Evolutionary conservation across 352 stramenopile species (phyloP).

Genomic region (Nothophytophthora sp.): DNA sequence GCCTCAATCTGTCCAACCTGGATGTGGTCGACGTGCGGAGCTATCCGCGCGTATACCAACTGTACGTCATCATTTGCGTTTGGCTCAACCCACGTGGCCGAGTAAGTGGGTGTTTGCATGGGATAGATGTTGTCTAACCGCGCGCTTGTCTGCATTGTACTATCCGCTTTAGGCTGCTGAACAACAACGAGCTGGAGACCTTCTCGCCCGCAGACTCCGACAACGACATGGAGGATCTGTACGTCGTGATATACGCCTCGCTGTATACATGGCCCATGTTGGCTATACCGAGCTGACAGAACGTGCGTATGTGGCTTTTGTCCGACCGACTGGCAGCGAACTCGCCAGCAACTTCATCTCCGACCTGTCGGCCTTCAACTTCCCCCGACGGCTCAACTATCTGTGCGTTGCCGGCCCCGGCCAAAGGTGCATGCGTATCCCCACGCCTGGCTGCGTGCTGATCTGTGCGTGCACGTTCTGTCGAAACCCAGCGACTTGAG

Average conservation of each 20-base stretch:
- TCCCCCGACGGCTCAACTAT: constrained; percentile 45
- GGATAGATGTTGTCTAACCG: too few relatives aligned
- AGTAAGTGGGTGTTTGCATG: too few relatives aligned
- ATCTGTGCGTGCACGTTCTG: background rate
- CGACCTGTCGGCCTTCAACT: constrained; percentile 34
- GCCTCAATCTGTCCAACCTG: constrained; percentile 68
- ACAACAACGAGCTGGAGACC: constrained; percentile 56
- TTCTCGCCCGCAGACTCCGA: constrained; percentile 41
- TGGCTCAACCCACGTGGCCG: too few relatives aligned
- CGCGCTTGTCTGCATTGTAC: background rate
- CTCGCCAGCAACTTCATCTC: constrained; percentile 46
- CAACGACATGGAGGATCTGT: constrained; percentile 60
- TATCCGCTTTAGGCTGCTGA: constrained; percentile 33
- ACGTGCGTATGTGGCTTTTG: background rate
- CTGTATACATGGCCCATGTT: too few relatives aligned
- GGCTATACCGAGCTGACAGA: too few relatives aligned
- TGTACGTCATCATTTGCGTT: constrained; percentile 26
- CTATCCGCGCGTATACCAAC: constrained; percentile 56
- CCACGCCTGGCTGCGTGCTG: too few relatives aligned
- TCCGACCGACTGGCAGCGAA: constrained; percentile 36
- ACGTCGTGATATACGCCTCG: too few relatives aligned
- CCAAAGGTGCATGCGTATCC: too few relatives aligned
- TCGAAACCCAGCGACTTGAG: constrained; percentile 32
- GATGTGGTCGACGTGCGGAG: constrained; percentile 41
- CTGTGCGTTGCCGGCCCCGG: constrained; percentile 31